These are phyloP conservation scores for Triticum timopheevii DNA, from an alignment of 176 grass and related monocot species.

Conservation along the genomic window DNA sequence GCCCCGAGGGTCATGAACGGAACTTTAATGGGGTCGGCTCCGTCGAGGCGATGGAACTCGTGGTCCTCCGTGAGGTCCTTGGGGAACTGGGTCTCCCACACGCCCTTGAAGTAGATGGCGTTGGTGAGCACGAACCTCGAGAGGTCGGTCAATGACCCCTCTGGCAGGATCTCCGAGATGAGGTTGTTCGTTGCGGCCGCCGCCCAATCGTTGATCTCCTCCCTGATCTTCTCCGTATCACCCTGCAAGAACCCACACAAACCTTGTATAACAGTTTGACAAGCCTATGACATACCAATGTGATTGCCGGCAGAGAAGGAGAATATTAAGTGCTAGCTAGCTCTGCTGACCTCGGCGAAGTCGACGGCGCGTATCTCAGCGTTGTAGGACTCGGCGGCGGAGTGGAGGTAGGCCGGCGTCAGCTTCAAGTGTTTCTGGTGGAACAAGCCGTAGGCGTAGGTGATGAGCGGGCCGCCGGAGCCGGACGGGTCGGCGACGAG, in stretches of 20 bases:
- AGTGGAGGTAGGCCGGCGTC: slow-evolving; percentile 2
- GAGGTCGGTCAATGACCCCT: neutral
- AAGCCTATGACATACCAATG: no score
- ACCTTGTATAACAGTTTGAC: neutral
- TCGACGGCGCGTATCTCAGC: slow-evolving; percentile 20
- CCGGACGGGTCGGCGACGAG: neutral
- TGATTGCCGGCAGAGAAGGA: no score
- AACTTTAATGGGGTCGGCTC: neutral
- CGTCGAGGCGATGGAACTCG: neutral
- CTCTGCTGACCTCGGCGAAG: neutral
- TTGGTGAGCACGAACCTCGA: neutral
- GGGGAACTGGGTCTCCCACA: slow-evolving; percentile 16
- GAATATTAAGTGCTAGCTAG: no score
- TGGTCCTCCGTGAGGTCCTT: neutral
- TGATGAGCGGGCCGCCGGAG: neutral
- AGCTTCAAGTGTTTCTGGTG: slow-evolving; percentile 1
- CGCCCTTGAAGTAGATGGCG: slow-evolving; percentile 46
- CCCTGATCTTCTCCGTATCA: neutral
- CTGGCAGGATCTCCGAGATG: neutral
- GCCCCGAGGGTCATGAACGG: neutral
- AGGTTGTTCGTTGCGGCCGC: neutral
- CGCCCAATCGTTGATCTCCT: slow-evolving; percentile 26
- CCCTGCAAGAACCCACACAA: neutral
- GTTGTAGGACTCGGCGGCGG: neutral
- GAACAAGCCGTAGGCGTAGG: slow-evolving; percentile 21